These are phyloP conservation scores for Persicaria maculosa DNA, from an alignment of 148 eudicot species.

Conservation along the genomic window DNA sequence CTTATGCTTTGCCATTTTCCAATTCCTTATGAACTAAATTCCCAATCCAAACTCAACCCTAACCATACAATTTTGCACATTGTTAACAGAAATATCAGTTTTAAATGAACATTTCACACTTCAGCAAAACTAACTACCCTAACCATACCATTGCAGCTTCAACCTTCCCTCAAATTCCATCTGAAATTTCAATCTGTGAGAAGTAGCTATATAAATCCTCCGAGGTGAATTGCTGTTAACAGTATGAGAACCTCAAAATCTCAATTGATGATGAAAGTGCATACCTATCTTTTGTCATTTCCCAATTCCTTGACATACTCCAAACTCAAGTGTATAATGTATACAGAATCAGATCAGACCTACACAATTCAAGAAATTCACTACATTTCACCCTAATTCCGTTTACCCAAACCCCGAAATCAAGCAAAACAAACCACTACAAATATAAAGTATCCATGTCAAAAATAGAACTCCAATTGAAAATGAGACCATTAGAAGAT, in stretches of 20 bases:
- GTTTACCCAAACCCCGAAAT: background rate
- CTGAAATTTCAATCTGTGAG: background rate
- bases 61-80: background rate
- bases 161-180: background rate
- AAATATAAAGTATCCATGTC: background rate
- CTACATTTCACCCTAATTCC: background rate
- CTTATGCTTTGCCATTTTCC: background rate
- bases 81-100: too few species aligned
- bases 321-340: too few species aligned
- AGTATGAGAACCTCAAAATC: background rate
- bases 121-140: background rate
- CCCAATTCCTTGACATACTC: background rate
- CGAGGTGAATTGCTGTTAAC: background rate
- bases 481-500: background rate
- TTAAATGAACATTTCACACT: too few species aligned
- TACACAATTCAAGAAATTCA: background rate
- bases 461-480: background rate
- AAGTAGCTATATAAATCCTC: background rate
- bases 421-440: background rate
- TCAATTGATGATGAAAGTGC: background rate
- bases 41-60: too few species aligned
- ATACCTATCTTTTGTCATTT: background rate
- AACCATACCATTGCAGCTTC: background rate
- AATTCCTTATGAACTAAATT: background rate
- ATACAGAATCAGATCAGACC: background rate